Evolutionary conservation across 2,329 filamentous ascomycete species (phyloP).

Genomic region (Bipolaris oryzae): DNA sequence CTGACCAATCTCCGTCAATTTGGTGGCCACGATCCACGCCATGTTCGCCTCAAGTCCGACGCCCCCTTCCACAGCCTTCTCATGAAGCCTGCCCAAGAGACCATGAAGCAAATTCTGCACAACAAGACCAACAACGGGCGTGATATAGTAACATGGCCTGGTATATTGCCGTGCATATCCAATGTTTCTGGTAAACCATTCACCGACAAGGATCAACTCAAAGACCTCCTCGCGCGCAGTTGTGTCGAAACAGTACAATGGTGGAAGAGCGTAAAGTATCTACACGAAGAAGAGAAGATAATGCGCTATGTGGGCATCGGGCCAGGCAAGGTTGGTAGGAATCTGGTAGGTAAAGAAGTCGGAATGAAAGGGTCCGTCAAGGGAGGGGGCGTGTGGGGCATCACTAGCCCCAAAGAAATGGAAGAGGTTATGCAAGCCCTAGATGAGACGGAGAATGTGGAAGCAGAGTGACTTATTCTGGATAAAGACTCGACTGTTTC

Average conservation of each 20-base stretch:
- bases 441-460: slow-evolving; percentile 53
- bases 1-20: slow-evolving; percentile 87
- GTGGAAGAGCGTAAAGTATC: slow-evolving; percentile 91
- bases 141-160: slow-evolving; percentile 77
- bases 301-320: slow-evolving; percentile 89
- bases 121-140: slow-evolving; percentile 61
- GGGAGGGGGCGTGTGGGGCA: slow-evolving; percentile 90
- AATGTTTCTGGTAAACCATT: slow-evolving; percentile 87
- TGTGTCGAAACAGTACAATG: slow-evolving; percentile 92
- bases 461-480: slow-evolving; percentile 3
- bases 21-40: slow-evolving; percentile 86
- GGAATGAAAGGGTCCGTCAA: slow-evolving; percentile 84
- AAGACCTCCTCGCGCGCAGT: slow-evolving; percentile 77
- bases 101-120: slow-evolving; percentile 73
- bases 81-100: slow-evolving; percentile 81
- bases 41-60: slow-evolving; percentile 84
- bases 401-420: slow-evolving; percentile 72
- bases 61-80: slow-evolving; percentile 90
- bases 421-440: slow-evolving; percentile 55
- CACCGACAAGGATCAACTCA: slow-evolving; percentile 71
- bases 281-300: slow-evolving; percentile 83
- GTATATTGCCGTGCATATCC: slow-evolving; percentile 76
- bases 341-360: slow-evolving; percentile 93
- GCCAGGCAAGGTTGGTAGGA: slow-evolving; percentile 90
- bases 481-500: not conserved